phyloP scores from a whole-genome alignment of 257 asterid genomes.

The Fraxinus americana region DNA sequence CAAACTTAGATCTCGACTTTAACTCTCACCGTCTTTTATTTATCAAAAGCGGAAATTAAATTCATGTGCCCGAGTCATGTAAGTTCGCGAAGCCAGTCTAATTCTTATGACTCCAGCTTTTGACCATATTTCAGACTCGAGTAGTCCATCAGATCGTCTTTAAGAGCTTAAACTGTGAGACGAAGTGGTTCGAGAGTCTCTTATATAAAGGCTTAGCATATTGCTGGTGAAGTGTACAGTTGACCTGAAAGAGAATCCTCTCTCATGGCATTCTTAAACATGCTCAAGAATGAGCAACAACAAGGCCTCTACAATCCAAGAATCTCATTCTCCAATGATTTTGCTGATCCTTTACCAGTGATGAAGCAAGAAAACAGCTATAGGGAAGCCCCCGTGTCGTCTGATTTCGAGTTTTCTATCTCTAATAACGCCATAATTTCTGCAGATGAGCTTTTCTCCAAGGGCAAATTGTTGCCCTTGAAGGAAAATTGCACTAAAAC shows the following conservation, averaged over 20 bases:
- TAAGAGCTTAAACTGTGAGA: not conserved
- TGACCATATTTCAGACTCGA: too few species aligned
- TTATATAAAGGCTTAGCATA: constrained; percentile 40
- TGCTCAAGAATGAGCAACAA: constrained; percentile 73
- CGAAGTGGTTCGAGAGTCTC: not conserved
- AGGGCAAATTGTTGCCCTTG: constrained; percentile 68
- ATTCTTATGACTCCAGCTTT: too few species aligned
- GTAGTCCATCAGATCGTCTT: too few species aligned
- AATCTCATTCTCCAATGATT: constrained; percentile 89
- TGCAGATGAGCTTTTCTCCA: constrained; percentile 75
- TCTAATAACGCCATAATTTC: constrained; percentile 57
- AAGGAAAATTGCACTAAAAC: constrained; percentile 43
- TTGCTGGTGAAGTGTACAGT: constrained; percentile 38
- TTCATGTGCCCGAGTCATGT: not conserved
- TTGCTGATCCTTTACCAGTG: constrained; percentile 56
- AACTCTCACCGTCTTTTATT: not conserved
- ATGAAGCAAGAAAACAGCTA: constrained; percentile 61
- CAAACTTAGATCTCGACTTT: not conserved
- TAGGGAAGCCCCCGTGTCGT: constrained; percentile 79
- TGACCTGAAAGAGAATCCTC: constrained; percentile 10
- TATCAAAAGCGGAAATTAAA: too few species aligned
- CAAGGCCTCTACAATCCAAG: constrained; percentile 54
- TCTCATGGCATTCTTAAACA: constrained; percentile 75
- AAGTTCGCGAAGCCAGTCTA: too few species aligned
- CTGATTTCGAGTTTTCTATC: constrained; percentile 71